A percentile compares a stretch with the other conserved stretches of the same genome.
Conservation (phyloP, 2,329 filamentous ascomycete genomes). For the Apiospora phragmitis region DNA sequence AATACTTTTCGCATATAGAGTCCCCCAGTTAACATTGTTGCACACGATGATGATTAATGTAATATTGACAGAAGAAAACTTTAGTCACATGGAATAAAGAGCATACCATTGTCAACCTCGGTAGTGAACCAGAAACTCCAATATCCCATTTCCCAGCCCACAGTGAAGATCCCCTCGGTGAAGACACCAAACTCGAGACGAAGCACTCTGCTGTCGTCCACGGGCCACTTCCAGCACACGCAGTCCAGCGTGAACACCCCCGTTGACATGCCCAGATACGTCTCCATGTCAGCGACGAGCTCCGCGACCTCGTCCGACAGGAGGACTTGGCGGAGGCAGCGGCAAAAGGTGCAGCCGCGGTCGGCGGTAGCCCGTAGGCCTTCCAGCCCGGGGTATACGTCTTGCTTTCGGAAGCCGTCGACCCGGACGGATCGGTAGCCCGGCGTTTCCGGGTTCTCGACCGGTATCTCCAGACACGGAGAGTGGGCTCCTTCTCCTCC, state of each 20-base stretch:
- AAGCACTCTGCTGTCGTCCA: too few relatives aligned
- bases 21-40: neutral
- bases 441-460: neutral
- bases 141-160: neutral
- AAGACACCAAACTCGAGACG: too few relatives aligned
- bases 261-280: neutral
- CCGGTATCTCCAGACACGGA: neutral
- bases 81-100: neutral
- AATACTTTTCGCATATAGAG: neutral
- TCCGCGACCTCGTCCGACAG: neutral
- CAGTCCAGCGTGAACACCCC: neutral
- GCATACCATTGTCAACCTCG: neutral
- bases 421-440: neutral
- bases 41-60: neutral
- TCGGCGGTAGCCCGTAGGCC: neutral
- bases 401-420: neutral
- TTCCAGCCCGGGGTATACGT: neutral
- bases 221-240: too few relatives aligned
- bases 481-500: too few relatives aligned
- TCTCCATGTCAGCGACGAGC: neutral
- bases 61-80: neutral
- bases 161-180: neutral
- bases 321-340: neutral
- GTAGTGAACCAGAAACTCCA: neutral
- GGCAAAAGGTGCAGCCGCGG: neutral